Evolutionary conservation across 768 basidiomycete species (phyloP), one percentile per base, ranked within the genome.

Genomic region (Hericium alpestre): DNA sequence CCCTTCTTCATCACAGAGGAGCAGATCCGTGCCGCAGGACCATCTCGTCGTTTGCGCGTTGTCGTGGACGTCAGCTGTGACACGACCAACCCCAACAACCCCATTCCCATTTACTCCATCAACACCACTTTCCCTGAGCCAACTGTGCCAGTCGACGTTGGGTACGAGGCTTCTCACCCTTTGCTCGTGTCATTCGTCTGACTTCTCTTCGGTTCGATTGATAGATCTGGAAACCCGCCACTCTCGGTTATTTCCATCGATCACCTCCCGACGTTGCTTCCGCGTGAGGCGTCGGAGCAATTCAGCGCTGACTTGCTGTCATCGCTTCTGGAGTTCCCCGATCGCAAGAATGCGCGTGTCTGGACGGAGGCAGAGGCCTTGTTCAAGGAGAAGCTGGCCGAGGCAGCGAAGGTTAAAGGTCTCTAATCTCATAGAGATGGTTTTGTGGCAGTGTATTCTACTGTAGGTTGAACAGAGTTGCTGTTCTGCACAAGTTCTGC

Each of bases 1-100:
- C 91, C 92, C 0, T 74, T 84, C n/a, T 98, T 97, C 70, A 58
- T 96, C 51, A 84, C 84, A 4, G 69, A 73, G 25, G 81, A 87
- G 46, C 81, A 82, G 58, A 86, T 96, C 61, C 71, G 71, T n/a
- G 76, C 77, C 20, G 90, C 88, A 12, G 92, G 93, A 23, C 71
- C 74, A 55, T 64, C 72, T 16, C 78, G 96, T 58, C 76, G 78
- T 56, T 71, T 99, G 58, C 76, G 82, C 22, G 84, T 94, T 27
- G 83, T 97, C 50, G 96, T 97, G 23, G 96, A 99, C 64, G 96
- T 99, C 64, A 95, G 92, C 69, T 99, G 96, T 75, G 96, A 99
- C 70, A 98, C 95, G 22, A 98, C 93, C 55, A 99, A 99, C 71
- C 94, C 96, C 15, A 87, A 87, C 79, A 99, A 98, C 71, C 96